Evolutionary conservation across 306 rosid species (phyloP).

Genomic region (Cucurbita argyrosperma): DNA sequence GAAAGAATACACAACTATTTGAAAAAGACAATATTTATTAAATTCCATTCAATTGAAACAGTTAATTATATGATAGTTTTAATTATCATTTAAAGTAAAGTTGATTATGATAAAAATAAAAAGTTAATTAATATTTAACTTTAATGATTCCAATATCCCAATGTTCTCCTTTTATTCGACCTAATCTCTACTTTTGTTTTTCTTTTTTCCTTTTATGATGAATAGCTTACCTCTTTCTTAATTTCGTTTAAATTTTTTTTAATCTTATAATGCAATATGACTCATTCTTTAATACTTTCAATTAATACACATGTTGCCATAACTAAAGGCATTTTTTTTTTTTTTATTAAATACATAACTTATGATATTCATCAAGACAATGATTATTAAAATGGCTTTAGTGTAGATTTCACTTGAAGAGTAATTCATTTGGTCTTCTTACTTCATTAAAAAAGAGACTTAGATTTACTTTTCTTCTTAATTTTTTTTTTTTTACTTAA

Average conservation of each 20-base stretch:
- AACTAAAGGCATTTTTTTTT: not conserved
- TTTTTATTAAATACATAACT: not conserved
- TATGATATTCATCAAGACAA: not conserved
- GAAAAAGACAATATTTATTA: not conserved
- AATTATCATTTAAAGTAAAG: not conserved
- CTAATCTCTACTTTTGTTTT: not conserved
- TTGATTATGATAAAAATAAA: not conserved
- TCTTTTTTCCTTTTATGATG: not conserved
- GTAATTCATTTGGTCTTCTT: not conserved
- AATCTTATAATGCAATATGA: not conserved
- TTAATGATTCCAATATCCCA: not conserved
- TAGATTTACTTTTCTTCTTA: not conserved
- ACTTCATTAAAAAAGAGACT: not conserved
- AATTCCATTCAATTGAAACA: not conserved
- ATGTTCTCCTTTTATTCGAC: constrained; percentile 1
- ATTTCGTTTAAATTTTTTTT: not conserved
- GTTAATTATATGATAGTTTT: not conserved
- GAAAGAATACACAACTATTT: not conserved
- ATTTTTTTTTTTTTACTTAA: not conserved
- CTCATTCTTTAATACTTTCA: not conserved
- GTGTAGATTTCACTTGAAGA: not conserved
- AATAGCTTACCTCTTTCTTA: not conserved
- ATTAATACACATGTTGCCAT: not conserved
- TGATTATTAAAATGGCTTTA: not conserved
- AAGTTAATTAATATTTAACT: not conserved